phyloP scores from a whole-genome alignment of 306 rosid species.

The Astragalus glycyphyllos region DNA sequence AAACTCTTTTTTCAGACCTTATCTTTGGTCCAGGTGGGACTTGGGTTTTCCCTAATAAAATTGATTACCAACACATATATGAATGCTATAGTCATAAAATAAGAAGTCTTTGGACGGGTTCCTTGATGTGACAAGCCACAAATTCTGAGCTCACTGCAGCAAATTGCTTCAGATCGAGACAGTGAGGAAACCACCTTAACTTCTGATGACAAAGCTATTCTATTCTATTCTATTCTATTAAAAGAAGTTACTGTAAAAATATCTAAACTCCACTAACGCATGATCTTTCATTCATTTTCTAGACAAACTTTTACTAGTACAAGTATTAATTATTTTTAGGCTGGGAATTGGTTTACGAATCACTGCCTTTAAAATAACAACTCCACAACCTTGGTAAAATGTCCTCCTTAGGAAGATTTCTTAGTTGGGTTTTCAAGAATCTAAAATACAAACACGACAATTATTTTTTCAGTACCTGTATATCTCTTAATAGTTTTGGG shows the following conservation, averaged over 20 bases:
- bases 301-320: conserved; percentile 14
- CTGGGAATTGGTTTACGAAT: background rate
- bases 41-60: background rate
- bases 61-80: conserved; percentile 5
- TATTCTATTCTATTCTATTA: conserved; percentile 8
- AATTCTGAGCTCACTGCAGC: background rate
- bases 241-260: background rate
- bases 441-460: background rate
- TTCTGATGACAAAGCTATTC: conserved; percentile 17
- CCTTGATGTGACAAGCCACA: conserved; percentile 1
- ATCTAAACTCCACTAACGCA: conserved; percentile 5
- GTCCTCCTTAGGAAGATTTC: background rate
- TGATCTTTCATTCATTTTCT: conserved; percentile 2
- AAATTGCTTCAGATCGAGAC: conserved; percentile 17
- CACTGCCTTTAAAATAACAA: conserved; percentile 5
- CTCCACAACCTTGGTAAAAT: conserved; percentile 2
- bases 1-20: no score
- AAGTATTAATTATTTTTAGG: conserved; percentile 3
- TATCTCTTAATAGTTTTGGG: background rate
- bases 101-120: background rate
- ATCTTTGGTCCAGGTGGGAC: no score
- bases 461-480: background rate
- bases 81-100: background rate
- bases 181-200: conserved; percentile 7
- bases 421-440: background rate